Evolutionary conservation across 2,329 filamentous ascomycete genomes (phyloP).

Genomic region (Phialophora verrucosa): DNA sequence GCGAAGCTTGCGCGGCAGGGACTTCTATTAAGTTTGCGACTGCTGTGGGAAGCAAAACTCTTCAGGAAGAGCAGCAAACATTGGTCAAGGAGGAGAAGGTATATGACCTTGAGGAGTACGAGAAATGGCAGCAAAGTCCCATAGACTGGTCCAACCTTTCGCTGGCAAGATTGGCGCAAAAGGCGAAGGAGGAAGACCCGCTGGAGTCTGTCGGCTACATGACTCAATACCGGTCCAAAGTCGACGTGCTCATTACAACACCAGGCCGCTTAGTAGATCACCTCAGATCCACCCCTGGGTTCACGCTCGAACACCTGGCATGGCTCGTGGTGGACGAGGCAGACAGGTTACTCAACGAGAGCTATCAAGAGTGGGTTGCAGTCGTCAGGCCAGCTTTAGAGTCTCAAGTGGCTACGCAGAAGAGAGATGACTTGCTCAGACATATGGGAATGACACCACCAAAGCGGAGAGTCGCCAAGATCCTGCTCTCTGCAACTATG

Average conservation of each 20-base stretch:
- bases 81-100: slow-evolving; percentile 68
- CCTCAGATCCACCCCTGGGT: slow-evolving; percentile 86
- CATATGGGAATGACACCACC: slow-evolving; percentile 76
- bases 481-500: slow-evolving; percentile 96
- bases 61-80: slow-evolving; percentile 68
- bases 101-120: slow-evolving; percentile 70
- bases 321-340: slow-evolving; percentile 96
- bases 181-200: slow-evolving; percentile 48
- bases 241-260: slow-evolving; percentile 92
- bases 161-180: slow-evolving; percentile 52
- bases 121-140: slow-evolving; percentile 46
- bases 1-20: slow-evolving; percentile 73
- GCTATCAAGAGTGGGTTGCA: slow-evolving; percentile 88
- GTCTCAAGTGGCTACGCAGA: slow-evolving; percentile 91
- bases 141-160: slow-evolving; percentile 56
- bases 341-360: slow-evolving; percentile 86
- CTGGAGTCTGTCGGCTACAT: slow-evolving; percentile 65
- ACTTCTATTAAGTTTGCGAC: slow-evolving; percentile 79
- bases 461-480: slow-evolving; percentile 59
- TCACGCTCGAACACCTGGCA: slow-evolving; percentile 75
- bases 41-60: slow-evolving; percentile 78
- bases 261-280: slow-evolving; percentile 93
- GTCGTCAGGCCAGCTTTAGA: slow-evolving; percentile 70
- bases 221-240: slow-evolving; percentile 69
- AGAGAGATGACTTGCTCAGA: slow-evolving; percentile 79